These are phyloP conservation scores for Jacaranda copaia DNA, from an alignment of 257 asterid genomes.

Conservation along the genomic window DNA sequence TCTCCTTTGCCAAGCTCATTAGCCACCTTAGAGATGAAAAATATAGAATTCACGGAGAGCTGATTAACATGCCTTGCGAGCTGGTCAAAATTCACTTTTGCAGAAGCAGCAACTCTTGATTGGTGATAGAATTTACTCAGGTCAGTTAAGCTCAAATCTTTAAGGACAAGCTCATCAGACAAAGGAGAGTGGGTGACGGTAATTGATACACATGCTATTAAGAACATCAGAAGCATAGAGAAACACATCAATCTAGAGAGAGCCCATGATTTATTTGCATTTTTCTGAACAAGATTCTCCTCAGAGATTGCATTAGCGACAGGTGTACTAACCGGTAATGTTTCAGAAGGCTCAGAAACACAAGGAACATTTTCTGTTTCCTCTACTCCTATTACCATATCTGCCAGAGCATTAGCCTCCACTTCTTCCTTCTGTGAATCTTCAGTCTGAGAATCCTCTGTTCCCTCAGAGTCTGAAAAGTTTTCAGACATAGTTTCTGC, in stretches of 20 bases:
- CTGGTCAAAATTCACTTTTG: slow-evolving; percentile 45
- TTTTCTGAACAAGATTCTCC: slow-evolving; percentile 41
- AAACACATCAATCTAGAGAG: slow-evolving; percentile 43
- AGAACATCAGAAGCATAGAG: slow-evolving; percentile 50
- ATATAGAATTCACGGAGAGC: slow-evolving; percentile 42
- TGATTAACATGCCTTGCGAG: slow-evolving; percentile 46
- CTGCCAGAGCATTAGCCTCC: slow-evolving; percentile 42
- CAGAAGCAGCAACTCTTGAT: slow-evolving; percentile 41
- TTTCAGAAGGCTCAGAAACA: slow-evolving; percentile 40
- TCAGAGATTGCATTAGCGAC: slow-evolving; percentile 19
- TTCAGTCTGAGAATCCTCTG: slow-evolving; percentile 53
- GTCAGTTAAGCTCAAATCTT: slow-evolving; percentile 48
- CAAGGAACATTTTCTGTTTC: slow-evolving; percentile 30
- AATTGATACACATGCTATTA: slow-evolving; percentile 51
- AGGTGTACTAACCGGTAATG: slow-evolving; percentile 39
- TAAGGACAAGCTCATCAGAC: slow-evolving; percentile 38
- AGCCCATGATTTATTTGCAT: slow-evolving; percentile 42
- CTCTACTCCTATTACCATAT: slow-evolving; percentile 36
- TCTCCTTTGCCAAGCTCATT: slow-evolving; percentile 42
- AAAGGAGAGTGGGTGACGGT: slow-evolving; percentile 44
- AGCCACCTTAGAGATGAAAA: slow-evolving; percentile 48
- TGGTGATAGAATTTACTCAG: slow-evolving; percentile 43
- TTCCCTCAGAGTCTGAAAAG: slow-evolving; percentile 53
- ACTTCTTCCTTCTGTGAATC: slow-evolving; percentile 48
- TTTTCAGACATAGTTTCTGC: slow-evolving; percentile 54